Evolutionary conservation across 2,329 filamentous ascomycete species (phyloP).

Genomic region (Fusarium equiseti): DNA sequence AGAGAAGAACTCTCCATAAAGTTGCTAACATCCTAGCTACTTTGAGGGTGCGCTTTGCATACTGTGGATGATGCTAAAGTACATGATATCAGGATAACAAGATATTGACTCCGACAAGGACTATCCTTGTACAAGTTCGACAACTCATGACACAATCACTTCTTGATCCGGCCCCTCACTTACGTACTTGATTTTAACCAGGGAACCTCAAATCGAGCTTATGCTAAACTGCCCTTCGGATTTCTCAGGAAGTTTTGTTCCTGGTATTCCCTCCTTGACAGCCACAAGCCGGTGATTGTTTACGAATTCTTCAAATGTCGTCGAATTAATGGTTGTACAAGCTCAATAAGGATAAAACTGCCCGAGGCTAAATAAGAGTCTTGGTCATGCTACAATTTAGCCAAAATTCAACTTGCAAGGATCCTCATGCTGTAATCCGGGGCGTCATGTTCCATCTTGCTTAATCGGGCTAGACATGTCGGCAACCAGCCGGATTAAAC

Average conservation of each 20-base stretch:
- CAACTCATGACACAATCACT: neutral
- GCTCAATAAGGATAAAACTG: neutral
- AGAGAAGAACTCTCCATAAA: neutral
- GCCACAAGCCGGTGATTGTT: neutral
- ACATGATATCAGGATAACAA: neutral
- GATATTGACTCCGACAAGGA: neutral
- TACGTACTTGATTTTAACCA: neutral
- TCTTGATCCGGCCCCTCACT: neutral
- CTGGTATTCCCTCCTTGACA: neutral
- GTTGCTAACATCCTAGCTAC: neutral
- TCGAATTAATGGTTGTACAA: neutral
- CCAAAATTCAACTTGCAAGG: neutral
- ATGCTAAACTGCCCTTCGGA: neutral
- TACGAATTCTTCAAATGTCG: neutral
- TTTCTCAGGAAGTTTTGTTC: neutral
- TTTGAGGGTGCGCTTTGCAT: neutral
- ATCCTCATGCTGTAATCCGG: neutral
- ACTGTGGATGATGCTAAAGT: neutral
- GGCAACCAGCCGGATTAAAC: neutral
- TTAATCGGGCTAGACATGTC: neutral
- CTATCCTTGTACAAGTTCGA: neutral
- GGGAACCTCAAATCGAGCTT: neutral
- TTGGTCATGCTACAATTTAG: conserved; percentile 1
- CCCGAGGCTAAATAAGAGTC: neutral
- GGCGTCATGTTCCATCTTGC: conserved; percentile 6